Evolutionary conservation across 2,329 filamentous ascomycete species (phyloP), one percentile per base, ranked within the genome.

Genomic region (Aureobasidium vineae): DNA sequence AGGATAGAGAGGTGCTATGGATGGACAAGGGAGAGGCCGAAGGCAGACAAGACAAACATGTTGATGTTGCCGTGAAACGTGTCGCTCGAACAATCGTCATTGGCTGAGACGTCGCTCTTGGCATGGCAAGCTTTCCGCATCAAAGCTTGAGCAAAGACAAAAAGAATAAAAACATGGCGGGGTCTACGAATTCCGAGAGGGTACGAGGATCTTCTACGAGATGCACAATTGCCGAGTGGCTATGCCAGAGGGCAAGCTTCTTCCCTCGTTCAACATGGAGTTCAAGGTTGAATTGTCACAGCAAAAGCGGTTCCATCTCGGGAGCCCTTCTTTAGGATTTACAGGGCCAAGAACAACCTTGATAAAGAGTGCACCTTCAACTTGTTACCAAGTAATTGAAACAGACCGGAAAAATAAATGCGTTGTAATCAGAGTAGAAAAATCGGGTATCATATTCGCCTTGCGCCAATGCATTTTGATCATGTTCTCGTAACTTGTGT

Each of bases 101-200:
- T 63, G 59, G 59, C 36, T 3, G 33, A 28, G 28, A 41, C 33
- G 2, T 2, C 5, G 2, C 3, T 50, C 59, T 63, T 63, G 59
- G 59, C 59, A 52, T 26, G 1, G 33, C 26, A 61, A 61, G 57
- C 57, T 47, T 47, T 26, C 57, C 38, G 13, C 21, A 8, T 21
- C 33, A 23, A 52, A 63, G 59, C 47, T 63, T 61, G 57, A 47
- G 57, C 41, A 61, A 36, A 26, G 26, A 36, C 41, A 49, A 49
- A 61, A 50, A 13, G 50, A 19, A 21, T 19, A 23, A 61, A 21
- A 21, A 36, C 19, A 45, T 61, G 41, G 56, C 40, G 26, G 40
- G 41, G 41, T 26, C 8, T 15, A 53, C 11, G n/a, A 53, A 53
- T 31, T 36, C 19, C n/a, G 50, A 15, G 13, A 23, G 21, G 49